Evolutionary conservation across 345 rosid genomes (phyloP), one percentile per base, ranked within the genome.

Genomic region (Odontarrhena argentea): DNA sequence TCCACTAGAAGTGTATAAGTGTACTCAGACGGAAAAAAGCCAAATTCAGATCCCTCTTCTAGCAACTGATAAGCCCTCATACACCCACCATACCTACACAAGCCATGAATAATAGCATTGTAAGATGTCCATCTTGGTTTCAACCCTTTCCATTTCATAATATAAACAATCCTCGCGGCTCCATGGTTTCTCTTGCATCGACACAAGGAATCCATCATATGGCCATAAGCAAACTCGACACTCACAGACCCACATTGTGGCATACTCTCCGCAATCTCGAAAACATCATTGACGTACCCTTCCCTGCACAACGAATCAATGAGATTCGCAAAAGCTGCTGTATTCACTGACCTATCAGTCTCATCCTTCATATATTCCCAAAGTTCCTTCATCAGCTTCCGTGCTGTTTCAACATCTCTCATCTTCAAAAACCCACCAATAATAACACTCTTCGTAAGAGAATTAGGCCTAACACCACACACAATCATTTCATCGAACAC

Each of bases 41-140:
- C 86, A 64, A 81, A 85, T 48, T 74, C 80, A 55, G 73, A 38
- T 49, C 91, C 95, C 82, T 92, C 92, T 67, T 87, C 82, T 34
- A 92, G 74, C 79, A 89, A 60, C 78, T 92, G 98, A 74, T 78
- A 89, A 51, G 89, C 96, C 68, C 92, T 89, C 84, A 84, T 76
- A 69, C 84, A 79, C 70, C 86, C 87, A 49, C 92, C 83, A 53
- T 83, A 85, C 60, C 77, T 83, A 78, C 91, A 84, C 37, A 92
- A 84, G 4, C 92, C 95, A 5, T 92, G 96, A 41, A 89, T 72
- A 14, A 92, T 87, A 48, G 84, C 77, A 79, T 92, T 85, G 65
- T 89, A 92, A 3, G 96, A 89, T 3, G 81, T 76, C 13, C 62
- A 51, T 42, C 89, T 83, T 0, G 89, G 96, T 6, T 37, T 43